Evolutionary conservation across 163 green algal genomes (phyloP), one percentile per base, ranked within the genome.

Genomic region (Volvox carteri): DNA sequence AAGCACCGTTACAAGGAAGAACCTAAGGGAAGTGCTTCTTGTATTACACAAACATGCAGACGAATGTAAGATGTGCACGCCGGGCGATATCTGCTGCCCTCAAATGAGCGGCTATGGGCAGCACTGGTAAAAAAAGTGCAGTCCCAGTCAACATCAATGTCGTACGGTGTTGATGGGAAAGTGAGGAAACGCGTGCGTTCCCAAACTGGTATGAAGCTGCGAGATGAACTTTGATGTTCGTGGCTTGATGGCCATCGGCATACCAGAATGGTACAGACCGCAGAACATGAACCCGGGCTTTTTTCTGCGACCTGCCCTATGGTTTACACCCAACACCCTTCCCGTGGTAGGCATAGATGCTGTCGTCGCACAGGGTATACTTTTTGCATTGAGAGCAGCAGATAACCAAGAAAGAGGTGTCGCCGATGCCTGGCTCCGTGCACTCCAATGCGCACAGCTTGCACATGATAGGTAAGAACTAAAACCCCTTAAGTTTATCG

Each of bases 371-470:
- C 81, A 88, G 67, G 67, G 73, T 50, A 50, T 46, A 30, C 48
- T 88, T 25, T 88, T 81, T 30, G 37, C 81, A 1, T 76, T 88
- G 35, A 65, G 68, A 18, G 52, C 81, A 1, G 39, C 39, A 1
- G 81, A 81, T 44, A 41, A 72, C 19, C 11, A 88, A 16, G 81
- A 25, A 1, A 7, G 30, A 18, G n/a, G n/a, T 52, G 30, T 80
- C 5, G 67, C 81, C 0, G 81, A 80, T 11, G 35, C 23, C 2
- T 88, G 67, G 67, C 81, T 88, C 0, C 67, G 67, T 23, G 68
- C 81, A 4, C 28, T 80, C 42, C 81, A 88, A 35, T 88, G 67
- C 12, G 68, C 81, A 48, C 81, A 80, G 35, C 67, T 81, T 46
- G 68, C 81, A 19, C 68, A 80, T 30, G 68, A 80, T 25, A 56